Conservation (phyloP, 345 rosid genomes). For the Sisymbrium irio region DNA sequence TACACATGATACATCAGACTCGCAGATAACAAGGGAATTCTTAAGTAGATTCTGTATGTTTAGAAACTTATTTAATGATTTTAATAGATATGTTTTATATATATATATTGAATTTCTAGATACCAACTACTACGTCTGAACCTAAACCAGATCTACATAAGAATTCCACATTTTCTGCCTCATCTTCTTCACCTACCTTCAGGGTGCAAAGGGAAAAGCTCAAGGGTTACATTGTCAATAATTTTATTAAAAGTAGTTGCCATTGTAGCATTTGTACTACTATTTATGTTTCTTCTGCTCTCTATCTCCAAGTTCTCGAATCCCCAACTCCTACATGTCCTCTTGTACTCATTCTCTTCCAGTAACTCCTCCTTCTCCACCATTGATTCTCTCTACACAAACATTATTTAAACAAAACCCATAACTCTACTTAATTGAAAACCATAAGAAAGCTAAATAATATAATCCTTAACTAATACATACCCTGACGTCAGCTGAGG, state of each 20-base stretch:
- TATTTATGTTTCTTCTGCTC: conserved; percentile 36
- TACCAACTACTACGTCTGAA: conserved; percentile 22
- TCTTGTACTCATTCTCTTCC: conserved; percentile 72
- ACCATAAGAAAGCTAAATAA: neutral
- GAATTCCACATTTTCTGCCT: conserved; percentile 32
- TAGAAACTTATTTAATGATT: neutral
- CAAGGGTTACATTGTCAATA: conserved; percentile 63
- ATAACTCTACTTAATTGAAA: neutral
- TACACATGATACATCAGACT: conserved; percentile 10
- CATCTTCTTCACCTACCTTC: conserved; percentile 57
- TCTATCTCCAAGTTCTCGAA: conserved; percentile 66
- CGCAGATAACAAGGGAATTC: conserved; percentile 31
- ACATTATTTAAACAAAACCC: neutral
- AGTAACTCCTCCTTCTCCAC: conserved; percentile 35
- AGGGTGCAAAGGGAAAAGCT: conserved; percentile 96
- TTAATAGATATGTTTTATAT: neutral
- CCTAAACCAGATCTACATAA: conserved; percentile 31
- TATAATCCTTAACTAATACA: neutral
- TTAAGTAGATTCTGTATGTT: conserved; percentile 30
- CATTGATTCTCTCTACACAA: conserved; percentile 37
- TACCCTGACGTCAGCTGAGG: conserved; percentile 54
- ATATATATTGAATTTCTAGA: neutral
- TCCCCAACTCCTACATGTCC: conserved; percentile 87
- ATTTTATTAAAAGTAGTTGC: conserved; percentile 14
- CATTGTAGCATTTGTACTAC: conserved; percentile 36